Evolutionary conservation across 768 basidiomycete species (phyloP), one percentile per base, ranked within the genome.

Genomic region (Termitomyces sp.): DNA sequence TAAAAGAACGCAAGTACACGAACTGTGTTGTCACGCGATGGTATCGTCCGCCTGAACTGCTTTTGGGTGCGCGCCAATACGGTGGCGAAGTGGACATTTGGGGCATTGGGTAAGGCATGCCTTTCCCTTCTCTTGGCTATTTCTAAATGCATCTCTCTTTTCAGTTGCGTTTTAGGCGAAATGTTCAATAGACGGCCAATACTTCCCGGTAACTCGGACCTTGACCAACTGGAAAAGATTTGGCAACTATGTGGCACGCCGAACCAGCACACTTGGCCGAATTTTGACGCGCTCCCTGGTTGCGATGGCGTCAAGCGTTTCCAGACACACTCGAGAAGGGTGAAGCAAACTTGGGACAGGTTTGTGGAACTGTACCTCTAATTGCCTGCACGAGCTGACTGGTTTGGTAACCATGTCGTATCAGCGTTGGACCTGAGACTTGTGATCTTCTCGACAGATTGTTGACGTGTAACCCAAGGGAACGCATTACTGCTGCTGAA

Each of bases 31-130:
- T 96, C 32, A 96, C 94, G 11, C 78, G 94, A 48, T 97, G 94
- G 95, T 97, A 97, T 68, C 85, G 95, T 20, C 93, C 95, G 16
- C 95, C 95, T 0, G 94, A 97, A 80, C 78, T 99, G 2, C 79
- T 99, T 13, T 79, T 99, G 15, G 95, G 96, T 44, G 90, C 92
- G 16, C 81, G 88, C 50, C 85, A 91, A 63, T 98, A 99, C 66
- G 94, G 94, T 9, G 91, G 92, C 0, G 93, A 94, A 66, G 90
- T 99, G 46, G 97, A 99, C 73, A 89, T 99, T 68, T 99, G 97
- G 97, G 94, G 96, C 7, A 88, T 98, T 57, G 97, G 96, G 87
- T 96, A 71, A 67, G 87, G 78, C 32, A 45, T 50, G 32, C 18
- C 12, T 18, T 38, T 35, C 11, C 7, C 36, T 7, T 53, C 50